Evolutionary conservation across 257 asterid species (phyloP).

Genomic region (Solanum corneliomulleri): DNA sequence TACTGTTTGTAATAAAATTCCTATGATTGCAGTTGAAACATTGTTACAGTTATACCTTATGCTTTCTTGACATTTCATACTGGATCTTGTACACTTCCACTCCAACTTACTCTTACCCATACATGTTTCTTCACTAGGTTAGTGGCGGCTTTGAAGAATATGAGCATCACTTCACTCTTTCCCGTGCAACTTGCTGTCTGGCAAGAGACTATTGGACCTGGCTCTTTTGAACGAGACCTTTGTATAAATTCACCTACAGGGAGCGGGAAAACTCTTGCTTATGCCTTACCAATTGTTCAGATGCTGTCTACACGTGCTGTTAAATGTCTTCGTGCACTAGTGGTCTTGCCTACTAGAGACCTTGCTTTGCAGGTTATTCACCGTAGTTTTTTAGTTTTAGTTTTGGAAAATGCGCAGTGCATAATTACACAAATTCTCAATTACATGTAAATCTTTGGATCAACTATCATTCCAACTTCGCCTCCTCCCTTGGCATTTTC

Average conservation of each 20-base stretch:
- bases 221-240: constrained; percentile 68
- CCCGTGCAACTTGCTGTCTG: constrained; percentile 88
- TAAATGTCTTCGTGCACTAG: constrained; percentile 80
- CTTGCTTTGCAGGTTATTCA: constrained; percentile 73
- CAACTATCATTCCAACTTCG: not conserved
- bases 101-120: not conserved
- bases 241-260: constrained; percentile 92
- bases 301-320: constrained; percentile 47
- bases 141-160: constrained; percentile 44
- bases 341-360: constrained; percentile 90
- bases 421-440: not conserved
- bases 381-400: not conserved
- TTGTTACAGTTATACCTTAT: not conserved
- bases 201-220: constrained; percentile 93
- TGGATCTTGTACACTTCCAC: not conserved
- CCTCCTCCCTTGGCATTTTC: not conserved
- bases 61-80: not conserved
- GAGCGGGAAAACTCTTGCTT: constrained; percentile 87
- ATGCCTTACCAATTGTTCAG: constrained; percentile 85
- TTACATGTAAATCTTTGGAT: not conserved
- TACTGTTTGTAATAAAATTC: not conserved
- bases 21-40: not conserved
- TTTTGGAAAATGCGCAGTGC: not conserved
- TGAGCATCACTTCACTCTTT: constrained; percentile 60
- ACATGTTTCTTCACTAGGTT: constrained; percentile 31